A percentile compares a stretch with the other conserved stretches of the same genome.
These are phyloP conservation scores for Tieghemostelium lacteum DNA, from an alignment of 78 protist genomes.

Conservation along the genomic window DNA sequence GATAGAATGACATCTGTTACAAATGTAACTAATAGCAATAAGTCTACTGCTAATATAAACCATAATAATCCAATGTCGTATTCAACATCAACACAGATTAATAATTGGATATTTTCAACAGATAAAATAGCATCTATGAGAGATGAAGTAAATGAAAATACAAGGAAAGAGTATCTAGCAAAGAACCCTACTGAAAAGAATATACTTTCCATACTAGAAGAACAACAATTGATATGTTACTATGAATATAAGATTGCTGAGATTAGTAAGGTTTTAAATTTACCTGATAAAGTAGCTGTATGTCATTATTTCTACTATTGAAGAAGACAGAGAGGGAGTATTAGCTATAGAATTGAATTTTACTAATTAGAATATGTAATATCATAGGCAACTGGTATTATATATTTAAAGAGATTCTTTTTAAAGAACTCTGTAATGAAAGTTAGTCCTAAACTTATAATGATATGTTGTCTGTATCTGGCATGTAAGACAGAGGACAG, in stretches of 20 bases:
- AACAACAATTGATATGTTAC: constrained; percentile 3
- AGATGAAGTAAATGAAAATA: background rate
- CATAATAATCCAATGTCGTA: constrained; percentile 66
- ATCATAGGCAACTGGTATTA: constrained; percentile 37
- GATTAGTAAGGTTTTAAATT: constrained; percentile 14
- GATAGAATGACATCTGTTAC: too few relatives aligned
- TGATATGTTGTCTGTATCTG: constrained; percentile 30
- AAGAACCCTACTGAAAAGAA: background rate
- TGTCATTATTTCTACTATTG: too few relatives aligned
- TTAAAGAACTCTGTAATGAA: constrained; percentile 48
- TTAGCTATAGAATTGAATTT: too few relatives aligned
- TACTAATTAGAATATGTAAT: background rate
- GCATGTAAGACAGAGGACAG: constrained; percentile 78
- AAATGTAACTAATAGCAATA: too few relatives aligned
- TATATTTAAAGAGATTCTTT: constrained; percentile 63
- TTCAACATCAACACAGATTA: constrained; percentile 42
- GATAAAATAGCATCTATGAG: constrained; percentile 1
- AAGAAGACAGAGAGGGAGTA: too few relatives aligned
- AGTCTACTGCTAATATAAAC: too few relatives aligned
- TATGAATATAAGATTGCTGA: constrained; percentile 30
- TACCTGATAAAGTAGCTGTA: constrained; percentile 49
- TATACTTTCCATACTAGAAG: constrained; percentile 25
- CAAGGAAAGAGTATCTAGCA: background rate
- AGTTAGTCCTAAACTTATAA: constrained; percentile 15
- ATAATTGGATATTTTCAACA: constrained; percentile 42